Evolutionary conservation across 2,329 filamentous ascomycete genomes (phyloP).

Genomic region (Eurotiales sp.): DNA sequence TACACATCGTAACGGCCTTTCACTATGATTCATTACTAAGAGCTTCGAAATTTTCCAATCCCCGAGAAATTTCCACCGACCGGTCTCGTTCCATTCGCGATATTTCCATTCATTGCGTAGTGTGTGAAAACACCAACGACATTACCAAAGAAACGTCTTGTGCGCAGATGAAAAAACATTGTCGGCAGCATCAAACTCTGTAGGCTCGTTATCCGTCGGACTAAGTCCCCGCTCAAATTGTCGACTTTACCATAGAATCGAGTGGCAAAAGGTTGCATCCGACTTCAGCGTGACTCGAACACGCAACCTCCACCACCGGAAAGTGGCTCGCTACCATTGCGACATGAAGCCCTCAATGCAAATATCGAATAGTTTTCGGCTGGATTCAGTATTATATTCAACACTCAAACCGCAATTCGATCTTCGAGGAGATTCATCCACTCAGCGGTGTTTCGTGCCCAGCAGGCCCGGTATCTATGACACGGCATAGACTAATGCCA

Average conservation of each 20-base stretch:
- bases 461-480: too few species aligned
- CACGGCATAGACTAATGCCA: too few species aligned
- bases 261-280: too few species aligned
- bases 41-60: constrained; percentile 32
- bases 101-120: constrained; percentile 5
- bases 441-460: too few species aligned
- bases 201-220: not conserved
- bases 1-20: too few species aligned
- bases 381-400: too few species aligned
- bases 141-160: constrained; percentile 24
- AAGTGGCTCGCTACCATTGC: constrained; percentile 14
- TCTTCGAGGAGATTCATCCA: too few species aligned
- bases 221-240: too few species aligned
- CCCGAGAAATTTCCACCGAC: constrained; percentile 25
- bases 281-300: constrained; percentile 10
- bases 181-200: constrained; percentile 24
- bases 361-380: too few species aligned
- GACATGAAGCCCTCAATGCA: constrained; percentile 4
- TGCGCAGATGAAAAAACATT: constrained; percentile 28
- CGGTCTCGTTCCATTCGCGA: constrained; percentile 1
- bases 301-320: constrained; percentile 14
- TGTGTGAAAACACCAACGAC: constrained; percentile 25
- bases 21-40: too few species aligned
- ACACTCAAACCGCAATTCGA: too few species aligned
- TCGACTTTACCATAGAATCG: constrained; percentile 14